Evolutionary conservation across 2,329 filamentous ascomycete species (phyloP).

Genomic region (Passalora sequoiae): DNA sequence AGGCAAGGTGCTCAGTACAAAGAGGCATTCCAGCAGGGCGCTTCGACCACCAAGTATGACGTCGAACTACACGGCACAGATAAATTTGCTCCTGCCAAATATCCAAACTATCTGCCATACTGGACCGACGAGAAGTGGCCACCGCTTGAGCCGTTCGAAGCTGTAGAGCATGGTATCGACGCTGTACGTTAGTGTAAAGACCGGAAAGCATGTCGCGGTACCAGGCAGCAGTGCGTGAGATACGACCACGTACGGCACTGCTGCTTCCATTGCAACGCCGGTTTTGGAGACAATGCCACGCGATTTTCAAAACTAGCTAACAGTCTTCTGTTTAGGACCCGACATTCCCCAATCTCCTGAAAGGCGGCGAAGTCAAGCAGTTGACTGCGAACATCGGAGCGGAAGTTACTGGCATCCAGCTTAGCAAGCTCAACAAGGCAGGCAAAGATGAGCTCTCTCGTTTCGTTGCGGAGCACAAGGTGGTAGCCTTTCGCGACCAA

Average conservation of each 20-base stretch:
- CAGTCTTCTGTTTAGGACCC: no score
- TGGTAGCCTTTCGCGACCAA: constrained; percentile 71
- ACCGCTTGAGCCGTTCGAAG: constrained; percentile 64
- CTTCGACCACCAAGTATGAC: constrained; percentile 44
- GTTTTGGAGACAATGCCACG: no score
- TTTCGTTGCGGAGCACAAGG: constrained; percentile 70
- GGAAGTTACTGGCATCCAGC: constrained; percentile 65
- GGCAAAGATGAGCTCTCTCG: constrained; percentile 74
- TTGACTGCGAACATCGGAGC: constrained; percentile 70
- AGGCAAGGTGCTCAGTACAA: constrained; percentile 33
- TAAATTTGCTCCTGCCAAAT: constrained; percentile 50
- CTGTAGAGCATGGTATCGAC: constrained; percentile 70
- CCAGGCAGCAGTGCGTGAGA: no score
- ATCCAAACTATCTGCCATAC: constrained; percentile 56
- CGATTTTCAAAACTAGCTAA: no score
- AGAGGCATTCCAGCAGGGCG: constrained; percentile 42
- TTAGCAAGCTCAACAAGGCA: constrained; percentile 61
- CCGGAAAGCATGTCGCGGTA: no score
- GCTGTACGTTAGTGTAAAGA: no score
- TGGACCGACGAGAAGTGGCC: constrained; percentile 47
- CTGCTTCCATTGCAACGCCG: no score
- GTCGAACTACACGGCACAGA: constrained; percentile 50
- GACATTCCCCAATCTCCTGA: constrained; percentile 63
- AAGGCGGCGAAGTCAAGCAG: constrained; percentile 48
- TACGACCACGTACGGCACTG: no score